Conservation (phyloP, 2,329 filamentous ascomycete species). For the Capronia epimyces region DNA sequence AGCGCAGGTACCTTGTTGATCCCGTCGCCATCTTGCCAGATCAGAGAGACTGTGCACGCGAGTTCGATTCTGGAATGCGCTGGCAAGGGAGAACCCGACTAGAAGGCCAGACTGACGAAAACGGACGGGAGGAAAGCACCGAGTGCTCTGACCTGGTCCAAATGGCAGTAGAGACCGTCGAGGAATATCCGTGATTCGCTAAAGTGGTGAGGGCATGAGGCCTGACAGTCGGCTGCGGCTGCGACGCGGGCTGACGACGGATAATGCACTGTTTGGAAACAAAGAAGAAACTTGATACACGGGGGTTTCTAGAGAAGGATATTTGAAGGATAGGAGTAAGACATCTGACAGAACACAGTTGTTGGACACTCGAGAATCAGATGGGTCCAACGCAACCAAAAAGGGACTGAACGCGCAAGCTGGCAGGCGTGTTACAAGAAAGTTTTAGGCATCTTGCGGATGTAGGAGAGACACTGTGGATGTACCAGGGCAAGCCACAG, state of each 20-base stretch:
- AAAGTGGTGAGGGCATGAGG: background rate
- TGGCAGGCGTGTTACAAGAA: background rate
- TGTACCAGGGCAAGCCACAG: background rate
- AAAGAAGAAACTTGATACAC: background rate
- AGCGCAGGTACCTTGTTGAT: slow-evolving; percentile 47
- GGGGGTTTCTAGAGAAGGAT: background rate
- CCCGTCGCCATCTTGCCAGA: slow-evolving; percentile 34
- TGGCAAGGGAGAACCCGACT: background rate
- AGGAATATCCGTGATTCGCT: background rate
- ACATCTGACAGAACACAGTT: background rate
- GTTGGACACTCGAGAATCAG: background rate
- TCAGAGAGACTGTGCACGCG: background rate
- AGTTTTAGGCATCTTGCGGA: background rate
- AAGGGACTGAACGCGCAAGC: slow-evolving; percentile 1
- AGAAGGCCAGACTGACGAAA: background rate
- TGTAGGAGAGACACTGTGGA: background rate
- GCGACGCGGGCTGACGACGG: background rate
- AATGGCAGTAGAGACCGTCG: slow-evolving; percentile 1
- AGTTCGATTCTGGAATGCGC: background rate
- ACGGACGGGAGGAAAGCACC: background rate
- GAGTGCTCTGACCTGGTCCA: background rate
- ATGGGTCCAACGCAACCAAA: background rate
- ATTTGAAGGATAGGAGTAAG: background rate
- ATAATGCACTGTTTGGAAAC: slow-evolving; percentile 1
- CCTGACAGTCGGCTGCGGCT: background rate